phyloP scores from a whole-genome alignment of 352 stramenopile genomes.

The Phytophthora crassamura region DNA sequence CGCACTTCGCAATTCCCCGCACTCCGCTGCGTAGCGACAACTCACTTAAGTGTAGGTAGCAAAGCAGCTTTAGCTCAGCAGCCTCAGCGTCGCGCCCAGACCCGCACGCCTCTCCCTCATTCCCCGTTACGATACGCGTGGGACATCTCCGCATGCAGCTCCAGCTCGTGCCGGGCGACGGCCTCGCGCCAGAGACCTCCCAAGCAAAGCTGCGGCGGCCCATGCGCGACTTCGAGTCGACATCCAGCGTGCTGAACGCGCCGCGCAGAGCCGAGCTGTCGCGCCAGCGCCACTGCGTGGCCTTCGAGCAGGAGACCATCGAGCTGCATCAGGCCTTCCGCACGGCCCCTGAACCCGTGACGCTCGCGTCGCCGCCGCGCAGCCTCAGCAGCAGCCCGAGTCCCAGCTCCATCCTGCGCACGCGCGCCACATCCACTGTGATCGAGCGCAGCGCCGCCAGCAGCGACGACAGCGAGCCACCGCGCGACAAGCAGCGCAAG shows the following conservation, averaged over 20 bases:
- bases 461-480: slow-evolving; percentile 27
- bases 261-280: slow-evolving; percentile 53
- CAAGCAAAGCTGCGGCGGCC: slow-evolving; percentile 21
- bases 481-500: slow-evolving; percentile 40
- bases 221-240: slow-evolving; percentile 54
- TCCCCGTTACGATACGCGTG: not conserved
- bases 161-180: slow-evolving; percentile 37
- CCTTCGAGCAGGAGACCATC: slow-evolving; percentile 59
- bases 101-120: not conserved
- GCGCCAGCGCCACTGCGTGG: slow-evolving; percentile 55
- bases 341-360: slow-evolving; percentile 55
- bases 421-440: slow-evolving; percentile 14
- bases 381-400: slow-evolving; percentile 7
- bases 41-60: no score
- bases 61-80: no score
- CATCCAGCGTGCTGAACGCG: slow-evolving; percentile 48
- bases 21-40: no score
- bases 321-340: slow-evolving; percentile 60
- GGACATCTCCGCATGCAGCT: slow-evolving; percentile 28
- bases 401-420: slow-evolving; percentile 30
- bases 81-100: not conserved
- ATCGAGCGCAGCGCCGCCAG: slow-evolving; percentile 27
- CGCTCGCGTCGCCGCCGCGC: slow-evolving; percentile 45
- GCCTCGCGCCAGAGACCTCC: slow-evolving; percentile 9
- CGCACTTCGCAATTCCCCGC: slow-evolving; percentile 39